phyloP scores from a whole-genome alignment of 2,329 filamentous ascomycete species.

The Paecilomyces sp. region DNA sequence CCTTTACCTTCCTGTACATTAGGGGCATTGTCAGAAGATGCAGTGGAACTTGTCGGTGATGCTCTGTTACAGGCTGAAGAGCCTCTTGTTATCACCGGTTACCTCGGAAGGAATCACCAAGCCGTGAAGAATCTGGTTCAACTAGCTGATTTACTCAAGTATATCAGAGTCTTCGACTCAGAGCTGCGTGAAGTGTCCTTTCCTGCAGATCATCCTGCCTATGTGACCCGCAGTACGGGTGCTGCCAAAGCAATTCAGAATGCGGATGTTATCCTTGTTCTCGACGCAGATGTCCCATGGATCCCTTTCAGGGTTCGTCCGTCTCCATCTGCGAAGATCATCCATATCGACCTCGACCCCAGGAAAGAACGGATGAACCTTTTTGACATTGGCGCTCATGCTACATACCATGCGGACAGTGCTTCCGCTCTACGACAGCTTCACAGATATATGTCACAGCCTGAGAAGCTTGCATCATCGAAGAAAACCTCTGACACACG shows the following conservation, averaged over 20 bases:
- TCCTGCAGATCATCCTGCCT: conserved; percentile 41
- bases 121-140: conserved; percentile 35
- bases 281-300: conserved; percentile 89
- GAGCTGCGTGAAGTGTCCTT: conserved; percentile 42
- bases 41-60: conserved; percentile 31
- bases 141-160: conserved; percentile 39
- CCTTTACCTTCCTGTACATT: conserved; percentile 63
- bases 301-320: conserved; percentile 65
- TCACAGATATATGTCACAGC: conserved; percentile 3
- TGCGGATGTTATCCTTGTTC: conserved; percentile 73
- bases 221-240: conserved; percentile 65
- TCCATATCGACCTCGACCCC: conserved; percentile 59
- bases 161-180: conserved; percentile 42
- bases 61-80: conserved; percentile 36
- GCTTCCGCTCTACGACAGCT: conserved; percentile 6
- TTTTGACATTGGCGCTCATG: conserved; percentile 56
- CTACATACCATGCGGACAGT: conserved; percentile 56
- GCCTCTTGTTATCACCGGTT: conserved; percentile 43
- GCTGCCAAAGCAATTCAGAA: conserved; percentile 62
- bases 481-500: conserved; percentile 3
- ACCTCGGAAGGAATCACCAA: conserved; percentile 38
- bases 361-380: conserved; percentile 65
- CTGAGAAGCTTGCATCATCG: conserved; percentile 4
- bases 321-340: conserved; percentile 47
- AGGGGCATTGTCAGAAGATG: conserved; percentile 46